phyloP scores from a whole-genome alignment of 805 yeast species.

The Priceomyces fermenticarens region DNA sequence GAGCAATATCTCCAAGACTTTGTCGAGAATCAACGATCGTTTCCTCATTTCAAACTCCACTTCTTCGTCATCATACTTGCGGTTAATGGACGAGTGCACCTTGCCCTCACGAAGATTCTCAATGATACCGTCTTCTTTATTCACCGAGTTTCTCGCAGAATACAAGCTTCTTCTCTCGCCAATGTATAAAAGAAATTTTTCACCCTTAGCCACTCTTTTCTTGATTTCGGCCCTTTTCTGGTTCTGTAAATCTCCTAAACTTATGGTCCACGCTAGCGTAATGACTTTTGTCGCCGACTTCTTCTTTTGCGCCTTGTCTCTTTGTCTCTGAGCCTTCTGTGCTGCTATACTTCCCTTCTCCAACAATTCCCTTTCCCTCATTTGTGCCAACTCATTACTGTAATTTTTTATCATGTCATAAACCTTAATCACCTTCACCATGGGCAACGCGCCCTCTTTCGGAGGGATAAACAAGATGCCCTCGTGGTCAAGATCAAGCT shows the following conservation, averaged over 20 bases:
- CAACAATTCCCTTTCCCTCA: slow-evolving; percentile 28
- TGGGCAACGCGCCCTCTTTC: slow-evolving; percentile 18
- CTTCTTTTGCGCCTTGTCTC: slow-evolving; percentile 33
- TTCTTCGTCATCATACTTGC: slow-evolving; percentile 10
- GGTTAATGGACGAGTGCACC: slow-evolving; percentile 9
- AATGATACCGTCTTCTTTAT: slow-evolving; percentile 9
- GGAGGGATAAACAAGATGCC: slow-evolving; percentile 24
- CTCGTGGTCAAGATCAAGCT: slow-evolving; percentile 19
- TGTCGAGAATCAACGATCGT: slow-evolving; percentile 27
- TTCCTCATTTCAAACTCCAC: slow-evolving; percentile 17
- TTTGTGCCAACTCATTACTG: slow-evolving; percentile 28
- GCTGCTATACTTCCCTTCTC: slow-evolving; percentile 33
- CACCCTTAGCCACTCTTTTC: slow-evolving; percentile 29
- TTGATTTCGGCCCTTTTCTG: slow-evolving; percentile 36
- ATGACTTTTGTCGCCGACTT: slow-evolving; percentile 32
- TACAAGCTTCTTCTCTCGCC: slow-evolving; percentile 18
- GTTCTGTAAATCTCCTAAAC: slow-evolving; percentile 33
- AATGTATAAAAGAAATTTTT: slow-evolving; percentile 26
- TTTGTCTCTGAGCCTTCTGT: slow-evolving; percentile 20
- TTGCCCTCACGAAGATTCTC: slow-evolving; percentile 10
- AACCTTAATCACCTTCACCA: slow-evolving; percentile 23
- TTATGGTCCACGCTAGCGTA: slow-evolving; percentile 36
- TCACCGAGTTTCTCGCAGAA: slow-evolving; percentile 12
- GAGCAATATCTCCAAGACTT: slow-evolving; percentile 23
- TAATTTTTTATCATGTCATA: slow-evolving; percentile 32